Evolutionary conservation across 2,329 filamentous ascomycete species (phyloP), one percentile per base, ranked within the genome.

Genomic region (Chaetomium globosum): DNA sequence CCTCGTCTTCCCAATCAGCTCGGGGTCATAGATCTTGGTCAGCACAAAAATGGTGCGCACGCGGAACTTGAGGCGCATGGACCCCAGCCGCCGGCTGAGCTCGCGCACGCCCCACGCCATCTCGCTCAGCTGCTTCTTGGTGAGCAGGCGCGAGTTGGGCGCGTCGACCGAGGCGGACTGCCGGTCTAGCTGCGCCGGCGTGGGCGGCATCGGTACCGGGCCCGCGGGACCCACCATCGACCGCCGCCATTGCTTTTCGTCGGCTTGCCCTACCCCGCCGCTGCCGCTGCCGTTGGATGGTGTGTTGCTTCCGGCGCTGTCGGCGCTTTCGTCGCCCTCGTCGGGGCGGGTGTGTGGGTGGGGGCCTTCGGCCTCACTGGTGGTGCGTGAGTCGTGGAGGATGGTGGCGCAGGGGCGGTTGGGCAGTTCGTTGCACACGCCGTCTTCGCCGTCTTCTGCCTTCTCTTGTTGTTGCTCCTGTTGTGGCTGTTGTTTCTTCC

Each of bases 81-180:
- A 93, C 59, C 92, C 91, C 65, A 98, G 80, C 66, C 91, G 89
- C 74, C 96, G 90, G 33, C 91, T 94, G 65, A 99, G 81, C 77
- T 97, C 92, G 56, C 95, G 85, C 65, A 98, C 95, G 30, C 94
- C 93, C 87, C 94, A 93, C 0, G 94, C 93, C 94, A 99, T 98
- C 73, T 98, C 95, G 16, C 90, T 93, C 51, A 99, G 83, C 77
- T 99, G 92, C 76, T 91, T 93, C 80, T 98, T 98, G 1, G 93
- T 97, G 70, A 98, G 82, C 58, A 97, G 85, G n/a, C 94, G 85
- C 65, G 84, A 87, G 72, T 85, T 68, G 9, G 67, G 57, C n/a
- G 59, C 63, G 9, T 77, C 74, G 30, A 16, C 16, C 1, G 61
- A 59, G 6, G 59, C 33, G 1, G 55, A 54, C 13, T 28, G 62